Conservation (phyloP, 2,329 filamentous ascomycete genomes). For the Fusarium sambucinum region DNA sequence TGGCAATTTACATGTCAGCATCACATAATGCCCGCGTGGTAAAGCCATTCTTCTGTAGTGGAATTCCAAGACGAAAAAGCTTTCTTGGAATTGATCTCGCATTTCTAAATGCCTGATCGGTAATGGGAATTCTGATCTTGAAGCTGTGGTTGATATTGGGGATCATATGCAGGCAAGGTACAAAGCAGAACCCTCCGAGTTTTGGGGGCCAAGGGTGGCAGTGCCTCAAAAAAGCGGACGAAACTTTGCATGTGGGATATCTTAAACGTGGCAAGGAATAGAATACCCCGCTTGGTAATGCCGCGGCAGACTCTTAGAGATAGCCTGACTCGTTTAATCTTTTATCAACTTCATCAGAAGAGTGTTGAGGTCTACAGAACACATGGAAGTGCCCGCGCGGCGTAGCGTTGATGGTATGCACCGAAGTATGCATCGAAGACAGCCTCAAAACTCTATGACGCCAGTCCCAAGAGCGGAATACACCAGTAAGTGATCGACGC, state of each 20-base stretch:
- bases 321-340: neutral
- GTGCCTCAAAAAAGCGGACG: too few species aligned
- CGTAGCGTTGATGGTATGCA: conserved; percentile 3
- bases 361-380: neutral
- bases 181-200: neutral
- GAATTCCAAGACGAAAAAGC: neutral
- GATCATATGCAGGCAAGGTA: neutral
- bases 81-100: neutral
- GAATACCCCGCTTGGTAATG: neutral
- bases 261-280: neutral
- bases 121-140: neutral
- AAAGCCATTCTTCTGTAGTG: neutral
- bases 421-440: conserved; percentile 25
- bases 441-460: conserved; percentile 18
- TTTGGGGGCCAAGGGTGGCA: neutral
- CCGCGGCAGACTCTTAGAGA: neutral
- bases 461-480: neutral
- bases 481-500: neutral
- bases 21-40: conserved; percentile 4
- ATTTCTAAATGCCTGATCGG: conserved; percentile 1
- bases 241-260: neutral
- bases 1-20: conserved; percentile 25
- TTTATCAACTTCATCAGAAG: neutral
- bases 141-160: too few species aligned
- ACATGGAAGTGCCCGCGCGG: neutral